Conservation (phyloP, 176 grass and related monocot species). For the Echinochloa phyllopogon region DNA sequence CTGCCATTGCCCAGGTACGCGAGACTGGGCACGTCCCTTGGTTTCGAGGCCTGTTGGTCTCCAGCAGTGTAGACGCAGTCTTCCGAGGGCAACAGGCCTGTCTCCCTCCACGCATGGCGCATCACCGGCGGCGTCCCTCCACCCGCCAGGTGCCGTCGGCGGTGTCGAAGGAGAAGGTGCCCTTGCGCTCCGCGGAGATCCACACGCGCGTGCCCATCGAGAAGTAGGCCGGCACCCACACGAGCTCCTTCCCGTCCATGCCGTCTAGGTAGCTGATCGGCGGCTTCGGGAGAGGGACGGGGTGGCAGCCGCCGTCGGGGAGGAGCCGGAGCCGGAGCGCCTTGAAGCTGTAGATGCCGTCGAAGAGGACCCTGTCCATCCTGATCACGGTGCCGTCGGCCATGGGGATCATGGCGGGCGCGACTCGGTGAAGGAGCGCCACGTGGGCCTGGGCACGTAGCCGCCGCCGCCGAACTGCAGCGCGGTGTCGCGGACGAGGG, state of each 20-base stretch:
- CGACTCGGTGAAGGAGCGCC: not conserved
- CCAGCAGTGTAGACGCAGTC: not conserved
- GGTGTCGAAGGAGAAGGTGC: constrained; percentile 12
- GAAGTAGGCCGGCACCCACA: not conserved
- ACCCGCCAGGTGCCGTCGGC: not conserved
- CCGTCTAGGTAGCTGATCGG: not conserved
- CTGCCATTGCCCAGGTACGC: not conserved
- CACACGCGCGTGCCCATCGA: not conserved
- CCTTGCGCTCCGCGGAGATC: not conserved
- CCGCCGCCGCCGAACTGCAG: too few relatives aligned
- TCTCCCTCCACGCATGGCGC: not conserved
- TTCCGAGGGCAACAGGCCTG: not conserved
- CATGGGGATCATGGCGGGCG: not conserved
- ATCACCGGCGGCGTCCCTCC: constrained; percentile 4
- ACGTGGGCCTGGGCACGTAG: too few relatives aligned
- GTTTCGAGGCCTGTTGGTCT: not conserved
- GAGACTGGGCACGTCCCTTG: not conserved
- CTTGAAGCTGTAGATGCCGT: not conserved
- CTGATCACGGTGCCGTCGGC: not conserved
- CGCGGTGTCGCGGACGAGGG: too few relatives aligned
- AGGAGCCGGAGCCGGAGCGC: not conserved
- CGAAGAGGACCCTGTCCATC: constrained; percentile 14
- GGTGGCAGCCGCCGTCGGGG: not conserved
- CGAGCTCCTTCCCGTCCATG: not conserved
- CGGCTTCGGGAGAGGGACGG: not conserved